Evolutionary conservation across 306 rosid species (phyloP).

Genomic region (Vigna trinervia): DNA sequence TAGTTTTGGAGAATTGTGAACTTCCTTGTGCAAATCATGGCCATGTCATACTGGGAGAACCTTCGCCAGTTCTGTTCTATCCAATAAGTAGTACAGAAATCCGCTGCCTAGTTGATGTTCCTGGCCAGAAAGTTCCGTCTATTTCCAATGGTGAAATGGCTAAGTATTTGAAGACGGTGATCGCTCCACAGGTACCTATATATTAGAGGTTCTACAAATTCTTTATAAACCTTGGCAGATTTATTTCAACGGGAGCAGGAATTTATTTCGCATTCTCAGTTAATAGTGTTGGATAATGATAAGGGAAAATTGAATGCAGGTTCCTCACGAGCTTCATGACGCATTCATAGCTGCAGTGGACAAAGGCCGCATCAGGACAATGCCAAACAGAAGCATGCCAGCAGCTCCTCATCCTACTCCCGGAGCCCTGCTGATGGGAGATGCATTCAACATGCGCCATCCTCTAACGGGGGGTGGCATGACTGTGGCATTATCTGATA

Average conservation of each 20-base stretch:
- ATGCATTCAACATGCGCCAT: constrained; percentile 99
- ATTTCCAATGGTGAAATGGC: constrained; percentile 94
- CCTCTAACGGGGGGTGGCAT: constrained; percentile 98
- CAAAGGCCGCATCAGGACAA: constrained; percentile 84
- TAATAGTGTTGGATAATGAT: constrained; percentile 36
- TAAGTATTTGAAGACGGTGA: constrained; percentile 75
- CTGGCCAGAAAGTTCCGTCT: constrained; percentile 95
- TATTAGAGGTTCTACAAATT: not conserved
- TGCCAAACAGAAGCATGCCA: constrained; percentile 99
- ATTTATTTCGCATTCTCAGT: constrained; percentile 8
- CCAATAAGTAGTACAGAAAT: constrained; percentile 90
- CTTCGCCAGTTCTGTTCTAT: constrained; percentile 92
- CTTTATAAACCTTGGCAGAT: not conserved
- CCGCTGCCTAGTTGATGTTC: constrained; percentile 96
- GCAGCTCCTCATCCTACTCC: constrained; percentile 93
- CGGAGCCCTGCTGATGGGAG: constrained; percentile 95
- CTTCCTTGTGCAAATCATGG: constrained; percentile 93
- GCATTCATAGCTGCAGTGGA: constrained; percentile 85
- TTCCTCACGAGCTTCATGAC: constrained; percentile 74
- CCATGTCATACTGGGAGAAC: constrained; percentile 89
- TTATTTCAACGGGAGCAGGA: constrained; percentile 4
- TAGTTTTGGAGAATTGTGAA: constrained; percentile 81
- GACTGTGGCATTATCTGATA: constrained; percentile 95
- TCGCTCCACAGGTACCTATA: constrained; percentile 85
- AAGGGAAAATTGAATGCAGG: constrained; percentile 52